Base-by-base conservation (phyloP, 2,329 filamentous ascomycete genomes). In the Xylaria sp. region DNA sequence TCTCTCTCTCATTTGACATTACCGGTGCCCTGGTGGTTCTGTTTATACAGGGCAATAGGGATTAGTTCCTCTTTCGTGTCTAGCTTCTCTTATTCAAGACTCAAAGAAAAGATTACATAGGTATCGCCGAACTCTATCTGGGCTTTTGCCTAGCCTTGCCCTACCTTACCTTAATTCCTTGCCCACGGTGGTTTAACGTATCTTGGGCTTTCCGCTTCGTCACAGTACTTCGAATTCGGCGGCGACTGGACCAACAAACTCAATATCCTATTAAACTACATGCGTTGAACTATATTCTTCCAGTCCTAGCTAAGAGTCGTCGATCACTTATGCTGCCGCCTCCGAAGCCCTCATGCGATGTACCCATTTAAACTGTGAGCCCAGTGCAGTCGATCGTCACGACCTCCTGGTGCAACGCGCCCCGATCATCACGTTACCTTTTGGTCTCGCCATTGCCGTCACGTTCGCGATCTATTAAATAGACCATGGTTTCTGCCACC, bases 401-500 rank as follows among this genome's bases (percentile, higher is more conserved):
- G 39, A 69, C 57, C 25, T 20, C 44, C 51, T 31, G 27, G 42
- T 47, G 61, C 50, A 54, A 53, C 59, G 39, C 50, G 42, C 49
- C 66, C 10, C 61, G 38, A 20, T 56, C 62, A 58, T 57, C 56
- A 55, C 51, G 53, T 53, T 49, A 51, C 53, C 39, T 17, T n/a
- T 25, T 13, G 39, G 22, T 27, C 44, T 44, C 36, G 53, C 55
- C 20, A 39, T 54, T 50, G 49, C 62, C 53, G 63, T 51, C 51
- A 27, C 53, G 17, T 29, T 49, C 66, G 55, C 58, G n/a, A 53
- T 27, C 49, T 56, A 56, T 38, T 39, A 31, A 50, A 36, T 65
- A 61, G 74, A 73, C 68, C 69, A 82, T 83, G 80, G 81, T 79
- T 64, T 78, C 81, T 65, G 78, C 77, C 51, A 76, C 81, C 70